phyloP scores from a whole-genome alignment of 192 early-diverging fungal species.

The Mortierella hygrophila region DNA sequence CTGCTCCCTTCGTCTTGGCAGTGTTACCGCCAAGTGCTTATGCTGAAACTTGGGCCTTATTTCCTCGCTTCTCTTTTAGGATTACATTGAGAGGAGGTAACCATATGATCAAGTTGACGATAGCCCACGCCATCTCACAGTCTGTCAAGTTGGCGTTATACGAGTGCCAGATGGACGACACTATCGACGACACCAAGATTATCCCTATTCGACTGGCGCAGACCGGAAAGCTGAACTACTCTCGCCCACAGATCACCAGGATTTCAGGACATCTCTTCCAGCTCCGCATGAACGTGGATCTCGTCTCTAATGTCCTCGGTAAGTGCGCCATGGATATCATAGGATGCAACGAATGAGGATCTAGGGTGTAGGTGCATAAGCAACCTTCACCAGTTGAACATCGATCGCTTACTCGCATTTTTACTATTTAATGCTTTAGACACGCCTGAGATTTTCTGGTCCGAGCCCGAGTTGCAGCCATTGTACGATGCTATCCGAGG shows the following conservation, averaged over 20 bases:
- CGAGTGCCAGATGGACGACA: constrained; percentile 72
- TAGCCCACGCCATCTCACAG: constrained; percentile 69
- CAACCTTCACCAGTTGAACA: too few species aligned
- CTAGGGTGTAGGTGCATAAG: too few species aligned
- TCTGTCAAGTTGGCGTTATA: constrained; percentile 70
- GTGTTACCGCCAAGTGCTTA: neutral
- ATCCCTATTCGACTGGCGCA: constrained; percentile 70
- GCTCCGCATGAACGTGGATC: constrained; percentile 85
- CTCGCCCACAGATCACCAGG: constrained; percentile 64
- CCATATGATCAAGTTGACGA: constrained; percentile 73
- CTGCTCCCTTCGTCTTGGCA: neutral
- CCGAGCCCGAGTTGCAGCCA: constrained; percentile 80
- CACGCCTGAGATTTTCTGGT: constrained; percentile 87
- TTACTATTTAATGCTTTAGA: constrained; percentile 49
- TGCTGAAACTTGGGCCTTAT: neutral
- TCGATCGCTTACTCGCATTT: neutral
- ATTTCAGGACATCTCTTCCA: constrained; percentile 75
- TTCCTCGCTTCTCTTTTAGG: constrained; percentile 15
- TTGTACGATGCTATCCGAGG: constrained; percentile 84
- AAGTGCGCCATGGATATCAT: constrained; percentile 12
- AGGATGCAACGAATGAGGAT: neutral
- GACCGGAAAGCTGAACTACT: constrained; percentile 66
- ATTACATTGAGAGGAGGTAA: constrained; percentile 78
- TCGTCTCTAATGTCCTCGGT: constrained; percentile 87
- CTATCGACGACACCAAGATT: constrained; percentile 71